Evolutionary conservation across 129 eudicot genomes (phyloP), one percentile per base, ranked within the genome.

Genomic region (Pulicaria dysenterica): DNA sequence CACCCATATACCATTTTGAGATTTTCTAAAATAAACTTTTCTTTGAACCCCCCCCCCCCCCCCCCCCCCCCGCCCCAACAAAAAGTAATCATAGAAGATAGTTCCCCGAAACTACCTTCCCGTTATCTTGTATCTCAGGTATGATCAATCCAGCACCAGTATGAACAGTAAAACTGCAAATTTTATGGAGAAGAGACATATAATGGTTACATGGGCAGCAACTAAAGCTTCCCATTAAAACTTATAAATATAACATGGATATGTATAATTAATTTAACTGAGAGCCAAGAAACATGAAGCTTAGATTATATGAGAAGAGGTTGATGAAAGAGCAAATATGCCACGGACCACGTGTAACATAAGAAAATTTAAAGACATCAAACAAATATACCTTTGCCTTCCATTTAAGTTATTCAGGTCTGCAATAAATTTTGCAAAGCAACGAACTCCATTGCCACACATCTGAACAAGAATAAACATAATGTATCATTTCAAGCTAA

Each of bases 361-460:
- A 39, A 60, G n/a, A 58, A 24, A 51, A 31, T n/a, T n/a, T n/a
- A 63, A 70, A 44, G 50, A 16, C 51, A 16, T 11, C 16, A 2
- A 15, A 54, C 11, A 54, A 51, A 38, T 3, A 64, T 73, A 95
- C 97, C 99, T 88, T 77, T 86, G 88, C 70, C 40, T 85, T 75
- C 99, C 97, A 10, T 81, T 79, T 37, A 81, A 77, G 77, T 82
- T 82, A 46, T 91, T 91, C 75, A 95, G 96, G 81, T 95, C 97
- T 4, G 92, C 77, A 46, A 95, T 78, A 68, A 83, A 95, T 81
- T 86, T 88, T 72, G 99, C 99, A 80, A 95, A 88, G 91, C 99
- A 95, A 60, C 96, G 84, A 55, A 91, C 96, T 75, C 99, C 99
- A 81, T 95, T 95, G 48, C 99, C 99, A 43, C 99, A 95, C 99